Percentiles rank a stretch among this genome's conserved stretches.
Conservation (phyloP, 345 rosid genomes). For the Barbarea vulgaris region DNA sequence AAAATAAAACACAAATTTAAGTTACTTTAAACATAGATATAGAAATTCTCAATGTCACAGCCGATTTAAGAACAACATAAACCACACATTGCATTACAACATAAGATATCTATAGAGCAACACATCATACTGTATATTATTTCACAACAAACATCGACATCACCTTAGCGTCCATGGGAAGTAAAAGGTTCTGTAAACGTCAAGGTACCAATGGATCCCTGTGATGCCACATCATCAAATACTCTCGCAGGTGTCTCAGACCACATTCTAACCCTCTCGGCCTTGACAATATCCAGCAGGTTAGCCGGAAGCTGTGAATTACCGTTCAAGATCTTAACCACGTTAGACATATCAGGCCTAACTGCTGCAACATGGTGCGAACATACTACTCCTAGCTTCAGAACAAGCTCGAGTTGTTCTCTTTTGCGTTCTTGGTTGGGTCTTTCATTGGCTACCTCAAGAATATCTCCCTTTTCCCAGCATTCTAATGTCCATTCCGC, state of each 20-base stretch:
- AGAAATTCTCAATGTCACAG: no score
- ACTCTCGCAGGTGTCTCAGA: background rate
- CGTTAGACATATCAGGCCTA: no score
- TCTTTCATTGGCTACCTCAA: no score
- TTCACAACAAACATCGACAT: background rate
- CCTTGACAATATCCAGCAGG: slow-evolving; percentile 20
- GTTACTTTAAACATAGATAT: no score
- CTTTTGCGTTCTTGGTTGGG: no score
- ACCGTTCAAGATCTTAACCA: no score
- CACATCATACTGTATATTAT: background rate
- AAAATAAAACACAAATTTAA: background rate
- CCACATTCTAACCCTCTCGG: slow-evolving; percentile 1
- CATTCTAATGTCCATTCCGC: no score
- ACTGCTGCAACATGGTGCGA: no score
- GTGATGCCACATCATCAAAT: background rate
- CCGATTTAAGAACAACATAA: background rate
- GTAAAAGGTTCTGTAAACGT: slow-evolving; percentile 30
- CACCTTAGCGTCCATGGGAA: slow-evolving; percentile 19
- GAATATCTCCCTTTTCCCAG: no score
- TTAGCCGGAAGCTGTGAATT: no score
- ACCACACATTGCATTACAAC: background rate
- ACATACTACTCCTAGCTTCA: no score
- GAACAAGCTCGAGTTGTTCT: no score
- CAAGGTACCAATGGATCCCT: background rate
- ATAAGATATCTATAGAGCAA: background rate